Evolutionary conservation across 1,139 yeast species (phyloP).

Genomic region (Suhomyces atakaporum): DNA sequence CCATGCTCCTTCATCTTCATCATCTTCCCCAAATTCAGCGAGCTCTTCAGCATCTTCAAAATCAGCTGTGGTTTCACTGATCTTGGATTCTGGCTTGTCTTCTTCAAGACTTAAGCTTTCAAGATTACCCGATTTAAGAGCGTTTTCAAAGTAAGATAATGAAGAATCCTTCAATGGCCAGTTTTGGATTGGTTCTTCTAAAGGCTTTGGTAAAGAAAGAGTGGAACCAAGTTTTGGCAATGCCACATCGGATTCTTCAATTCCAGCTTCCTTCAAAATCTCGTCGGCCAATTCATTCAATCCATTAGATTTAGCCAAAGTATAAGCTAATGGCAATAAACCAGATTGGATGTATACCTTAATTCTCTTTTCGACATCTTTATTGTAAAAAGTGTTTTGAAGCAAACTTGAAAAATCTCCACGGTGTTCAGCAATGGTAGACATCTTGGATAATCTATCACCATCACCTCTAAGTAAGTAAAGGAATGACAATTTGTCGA

Average conservation of each 20-base stretch:
- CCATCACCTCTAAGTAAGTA: slow-evolving; percentile 82
- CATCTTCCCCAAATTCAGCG: slow-evolving; percentile 41
- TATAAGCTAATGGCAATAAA: slow-evolving; percentile 85
- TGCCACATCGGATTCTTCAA: slow-evolving; percentile 64
- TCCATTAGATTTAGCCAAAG: slow-evolving; percentile 88
- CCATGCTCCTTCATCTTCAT: slow-evolving; percentile 64
- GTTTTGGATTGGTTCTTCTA: slow-evolving; percentile 49
- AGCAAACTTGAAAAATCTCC: slow-evolving; percentile 79
- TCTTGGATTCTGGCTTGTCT: slow-evolving; percentile 22
- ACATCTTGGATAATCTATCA: slow-evolving; percentile 78
- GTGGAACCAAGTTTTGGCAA: slow-evolving; percentile 58
- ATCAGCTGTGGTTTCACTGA: slow-evolving; percentile 19
- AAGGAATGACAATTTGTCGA: slow-evolving; percentile 87
- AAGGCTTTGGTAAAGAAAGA: slow-evolving; percentile 47
- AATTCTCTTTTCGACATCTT: slow-evolving; percentile 76
- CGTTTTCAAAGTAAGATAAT: slow-evolving; percentile 81
- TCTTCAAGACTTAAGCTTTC: slow-evolving; percentile 64
- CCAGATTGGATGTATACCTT: slow-evolving; percentile 77
- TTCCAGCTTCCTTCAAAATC: slow-evolving; percentile 69
- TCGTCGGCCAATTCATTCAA: slow-evolving; percentile 71
- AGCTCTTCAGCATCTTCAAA: slow-evolving; percentile 34
- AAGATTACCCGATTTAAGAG: slow-evolving; percentile 70
- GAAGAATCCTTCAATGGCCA: slow-evolving; percentile 86
- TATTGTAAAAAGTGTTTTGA: slow-evolving; percentile 79
- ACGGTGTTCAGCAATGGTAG: slow-evolving; percentile 85